Evolutionary conservation across 192 early-diverging fungal genomes (phyloP).

Genomic region (Umbelopsis sp.): DNA sequence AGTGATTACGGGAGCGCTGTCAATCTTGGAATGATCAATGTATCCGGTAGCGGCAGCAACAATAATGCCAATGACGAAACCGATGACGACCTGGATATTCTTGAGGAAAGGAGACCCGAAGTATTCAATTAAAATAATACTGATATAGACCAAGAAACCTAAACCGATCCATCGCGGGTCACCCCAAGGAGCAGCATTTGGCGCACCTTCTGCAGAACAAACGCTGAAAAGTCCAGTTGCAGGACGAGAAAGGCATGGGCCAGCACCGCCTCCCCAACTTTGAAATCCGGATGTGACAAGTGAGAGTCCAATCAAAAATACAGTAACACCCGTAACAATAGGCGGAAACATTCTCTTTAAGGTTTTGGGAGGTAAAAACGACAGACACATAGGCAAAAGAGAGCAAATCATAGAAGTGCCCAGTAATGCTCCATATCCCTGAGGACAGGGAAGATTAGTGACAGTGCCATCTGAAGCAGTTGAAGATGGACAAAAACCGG

Average conservation of each 20-base stretch:
- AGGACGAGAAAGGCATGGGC: conserved; percentile 45
- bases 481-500: conserved; percentile 32
- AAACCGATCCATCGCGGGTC: conserved; percentile 51
- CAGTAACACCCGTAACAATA: conserved; percentile 55
- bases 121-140: conserved; percentile 54
- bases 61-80: conserved; percentile 53
- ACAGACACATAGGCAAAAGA: conserved; percentile 45
- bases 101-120: conserved; percentile 62
- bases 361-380: conserved; percentile 49
- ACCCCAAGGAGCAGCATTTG: conserved; percentile 58
- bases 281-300: conserved; percentile 47
- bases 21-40: conserved; percentile 43
- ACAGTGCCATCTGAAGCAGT: conserved; percentile 41
- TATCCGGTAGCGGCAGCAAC: conserved; percentile 54
- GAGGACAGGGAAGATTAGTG: conserved; percentile 46
- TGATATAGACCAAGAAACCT: conserved; percentile 51
- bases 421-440: conserved; percentile 55
- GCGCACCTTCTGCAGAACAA: conserved; percentile 45
- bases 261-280: conserved; percentile 54
- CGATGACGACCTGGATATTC: conserved; percentile 53
- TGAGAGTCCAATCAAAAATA: conserved; percentile 51
- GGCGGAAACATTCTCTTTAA: conserved; percentile 57
- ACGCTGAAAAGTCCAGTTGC: conserved; percentile 47
- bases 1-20: conserved; percentile 48
- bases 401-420: conserved; percentile 57